Evolutionary conservation across 441 rosid genomes (phyloP).

Genomic region (Francoa sonchifolia): DNA sequence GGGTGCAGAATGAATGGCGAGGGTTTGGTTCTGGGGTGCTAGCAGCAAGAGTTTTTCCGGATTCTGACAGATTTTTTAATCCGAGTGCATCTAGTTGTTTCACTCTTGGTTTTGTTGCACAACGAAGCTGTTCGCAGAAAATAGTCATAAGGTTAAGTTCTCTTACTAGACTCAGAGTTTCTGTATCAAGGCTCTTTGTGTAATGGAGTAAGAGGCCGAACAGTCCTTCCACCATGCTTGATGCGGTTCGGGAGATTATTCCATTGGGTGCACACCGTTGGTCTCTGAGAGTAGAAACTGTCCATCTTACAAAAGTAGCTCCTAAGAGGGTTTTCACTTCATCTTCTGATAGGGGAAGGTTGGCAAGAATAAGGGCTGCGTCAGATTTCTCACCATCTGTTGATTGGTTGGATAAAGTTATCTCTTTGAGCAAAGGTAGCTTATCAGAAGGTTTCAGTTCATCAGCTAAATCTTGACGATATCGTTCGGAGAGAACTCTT

Average conservation of each 20-base stretch:
- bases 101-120: conserved; percentile 17
- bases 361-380: conserved; percentile 28
- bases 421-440: conserved; percentile 20
- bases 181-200: conserved; percentile 17
- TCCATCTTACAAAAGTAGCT: conserved; percentile 27
- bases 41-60: conserved; percentile 15
- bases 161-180: conserved; percentile 9
- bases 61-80: conserved; percentile 28
- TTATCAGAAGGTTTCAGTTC: conserved; percentile 19
- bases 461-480: conserved; percentile 19
- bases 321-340: conserved; percentile 22
- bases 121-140: conserved; percentile 20
- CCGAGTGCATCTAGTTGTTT: conserved; percentile 27
- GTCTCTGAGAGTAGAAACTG: conserved; percentile 13
- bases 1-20: conserved; percentile 16
- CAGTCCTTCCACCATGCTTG: conserved; percentile 32
- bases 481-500: conserved; percentile 20
- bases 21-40: conserved; percentile 16
- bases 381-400: conserved; percentile 30
- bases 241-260: conserved; percentile 14
- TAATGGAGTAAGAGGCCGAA: conserved; percentile 29
- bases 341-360: conserved; percentile 22
- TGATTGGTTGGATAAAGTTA: conserved; percentile 21
- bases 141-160: conserved; percentile 25
- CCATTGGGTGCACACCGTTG: conserved; percentile 12